A percentile compares a stretch with the other conserved stretches of the same genome.
Conservation (phyloP, 208 protist genomes). For the Leishmania arabica region DNA sequence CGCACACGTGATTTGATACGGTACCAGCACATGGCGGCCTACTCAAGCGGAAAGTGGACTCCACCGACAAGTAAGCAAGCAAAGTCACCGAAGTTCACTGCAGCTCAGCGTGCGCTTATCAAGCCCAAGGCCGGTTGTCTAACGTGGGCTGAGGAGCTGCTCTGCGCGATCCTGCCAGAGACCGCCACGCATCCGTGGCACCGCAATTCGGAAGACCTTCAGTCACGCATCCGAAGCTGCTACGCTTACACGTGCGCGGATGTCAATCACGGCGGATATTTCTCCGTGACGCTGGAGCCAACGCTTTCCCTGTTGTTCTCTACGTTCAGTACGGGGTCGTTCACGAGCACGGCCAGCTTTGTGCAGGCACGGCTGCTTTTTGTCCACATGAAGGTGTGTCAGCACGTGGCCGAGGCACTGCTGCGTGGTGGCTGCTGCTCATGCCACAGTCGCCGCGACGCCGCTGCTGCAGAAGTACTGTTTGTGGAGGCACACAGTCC, state of each 20-base stretch:
- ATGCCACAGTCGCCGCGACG: not conserved
- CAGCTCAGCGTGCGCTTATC: not conserved
- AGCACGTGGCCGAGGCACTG: constrained; percentile 26
- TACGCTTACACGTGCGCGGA: constrained; percentile 27
- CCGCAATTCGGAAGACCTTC: not conserved
- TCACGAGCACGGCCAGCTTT: constrained; percentile 5
- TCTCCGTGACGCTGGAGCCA: constrained; percentile 10
- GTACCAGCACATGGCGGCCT: not conserved
- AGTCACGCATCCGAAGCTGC: constrained; percentile 21
- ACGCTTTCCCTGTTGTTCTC: not conserved
- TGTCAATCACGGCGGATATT: constrained; percentile 20
- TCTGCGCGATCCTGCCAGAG: constrained; percentile 10
- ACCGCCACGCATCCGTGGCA: not conserved
- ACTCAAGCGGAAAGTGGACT: not conserved
- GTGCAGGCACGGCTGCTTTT: constrained; percentile 13
- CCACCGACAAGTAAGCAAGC: not conserved
- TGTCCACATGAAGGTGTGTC: constrained; percentile 23
- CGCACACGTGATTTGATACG: not conserved
- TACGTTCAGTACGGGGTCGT: not conserved
- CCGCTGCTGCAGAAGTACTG: constrained; percentile 10
- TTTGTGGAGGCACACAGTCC: constrained; percentile 23
- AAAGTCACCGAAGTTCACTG: not conserved
- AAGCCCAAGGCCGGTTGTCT: not conserved
- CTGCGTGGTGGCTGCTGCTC: constrained; percentile 1
- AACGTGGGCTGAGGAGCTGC: constrained; percentile 19